Base-by-base conservation (phyloP, 2,329 filamentous ascomycete species). In the Cercospora canescens region DNA sequence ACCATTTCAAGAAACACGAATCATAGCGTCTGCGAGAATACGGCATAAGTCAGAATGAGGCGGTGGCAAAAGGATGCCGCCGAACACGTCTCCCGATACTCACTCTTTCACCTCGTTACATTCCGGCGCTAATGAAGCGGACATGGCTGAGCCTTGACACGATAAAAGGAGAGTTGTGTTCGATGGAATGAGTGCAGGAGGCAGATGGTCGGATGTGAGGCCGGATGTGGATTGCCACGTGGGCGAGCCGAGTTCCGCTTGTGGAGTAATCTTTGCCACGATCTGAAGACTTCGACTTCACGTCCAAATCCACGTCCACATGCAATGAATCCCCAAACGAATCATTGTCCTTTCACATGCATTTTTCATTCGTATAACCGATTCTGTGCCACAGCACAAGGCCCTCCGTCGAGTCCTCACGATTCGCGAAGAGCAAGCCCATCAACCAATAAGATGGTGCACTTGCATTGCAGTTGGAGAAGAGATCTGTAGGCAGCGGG, bases 1-100 rank as follows among this genome's bases (percentile, higher is more conserved):
- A 99, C 95, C 95, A 99, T 81, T 97, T 98, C 70, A 99, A 83
- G 78, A 99, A 99, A 82, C 95, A 99, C 60, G 91, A 94, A 79
- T 99, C 95, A 78, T 99, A 99, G 74, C 90, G 92, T 78, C 94
- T 97, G 68, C 18, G n/a, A n/a, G 28, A 32, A 24, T 21, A 39
- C 45, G 24, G 26, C 60, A 32, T 50, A n/a, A 24, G 52, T 34
- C 52, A 56, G 32, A 56, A 35, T 30, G 6, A 35, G 2, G 32
- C 32, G n/a, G 52, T 16, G 26, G 28, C 28, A 6, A 21, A 32
- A 34, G n/a, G 52, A 16, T 6, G 39, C n/a, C 16, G 18, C 12
- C 26, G n/a, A 9, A 35, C 21, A 6, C n/a, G 26, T 24, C 8
- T 2, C 28, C 4, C n/a, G 11, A 4, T 11, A 56, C 52, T 16